Evolutionary conservation across 257 asterid species (phyloP).

Genomic region (Solanum boliviense): DNA sequence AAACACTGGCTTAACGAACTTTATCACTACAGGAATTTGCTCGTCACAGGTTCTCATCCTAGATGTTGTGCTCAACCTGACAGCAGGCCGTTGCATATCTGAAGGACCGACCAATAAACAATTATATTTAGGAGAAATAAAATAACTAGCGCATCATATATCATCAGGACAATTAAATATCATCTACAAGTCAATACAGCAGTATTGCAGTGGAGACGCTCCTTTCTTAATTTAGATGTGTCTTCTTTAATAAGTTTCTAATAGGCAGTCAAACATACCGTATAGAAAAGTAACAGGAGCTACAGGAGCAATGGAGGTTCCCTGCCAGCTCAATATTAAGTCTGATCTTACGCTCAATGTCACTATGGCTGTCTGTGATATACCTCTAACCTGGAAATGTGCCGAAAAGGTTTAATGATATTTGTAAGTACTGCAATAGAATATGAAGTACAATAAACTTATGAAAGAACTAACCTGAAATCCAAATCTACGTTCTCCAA

Average conservation of each 20-base stretch:
- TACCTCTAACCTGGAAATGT: constrained; percentile 38
- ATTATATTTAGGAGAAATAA: background rate
- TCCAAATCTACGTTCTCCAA: constrained; percentile 80
- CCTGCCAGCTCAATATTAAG: constrained; percentile 52
- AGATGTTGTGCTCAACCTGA: constrained; percentile 64
- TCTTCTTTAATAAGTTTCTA: background rate
- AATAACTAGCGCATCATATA: background rate
- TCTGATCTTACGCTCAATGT: constrained; percentile 59
- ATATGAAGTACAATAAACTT: background rate
- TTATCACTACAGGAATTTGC: constrained; percentile 42
- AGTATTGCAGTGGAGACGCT: background rate
- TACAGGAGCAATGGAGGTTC: constrained; percentile 69
- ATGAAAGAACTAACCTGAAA: constrained; percentile 48
- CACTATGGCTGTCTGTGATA: constrained; percentile 49
- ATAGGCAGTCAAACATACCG: constrained; percentile 30
- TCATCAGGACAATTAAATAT: background rate
- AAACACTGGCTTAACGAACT: constrained; percentile 71
- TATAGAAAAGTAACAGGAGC: constrained; percentile 78
- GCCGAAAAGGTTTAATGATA: background rate
- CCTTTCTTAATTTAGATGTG: background rate
- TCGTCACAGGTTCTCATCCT: constrained; percentile 48
- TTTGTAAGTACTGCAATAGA: background rate
- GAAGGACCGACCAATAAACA: constrained; percentile 8
- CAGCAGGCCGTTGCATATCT: constrained; percentile 77
- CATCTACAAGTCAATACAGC: background rate